Conservation (phyloP, 371 early-diverging fungal genomes). For the Smittium culicis region DNA sequence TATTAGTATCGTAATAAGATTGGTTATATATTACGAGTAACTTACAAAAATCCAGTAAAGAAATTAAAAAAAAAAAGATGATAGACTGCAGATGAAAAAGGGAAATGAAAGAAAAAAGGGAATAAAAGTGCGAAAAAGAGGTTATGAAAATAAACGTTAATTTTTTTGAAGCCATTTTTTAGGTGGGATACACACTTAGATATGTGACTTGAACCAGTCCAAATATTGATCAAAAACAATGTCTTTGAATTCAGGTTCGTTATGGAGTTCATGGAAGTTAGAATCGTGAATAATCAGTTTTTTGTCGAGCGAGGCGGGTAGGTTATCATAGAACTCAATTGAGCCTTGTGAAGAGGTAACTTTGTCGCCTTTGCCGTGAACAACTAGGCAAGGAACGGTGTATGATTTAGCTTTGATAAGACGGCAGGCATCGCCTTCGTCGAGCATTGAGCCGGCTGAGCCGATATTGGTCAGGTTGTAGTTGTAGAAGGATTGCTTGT, state of each 20-base stretch:
- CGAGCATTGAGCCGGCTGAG: conserved; percentile 18
- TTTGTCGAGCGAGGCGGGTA: conserved; percentile 24
- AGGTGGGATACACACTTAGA: too few relatives aligned
- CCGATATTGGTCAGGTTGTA: conserved; percentile 22
- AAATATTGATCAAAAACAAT: conserved; percentile 16
- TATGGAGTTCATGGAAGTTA: conserved; percentile 30
- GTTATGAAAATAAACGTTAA: too few relatives aligned
- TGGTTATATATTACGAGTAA: background rate
- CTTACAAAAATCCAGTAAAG: background rate
- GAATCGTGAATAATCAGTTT: conserved; percentile 20
- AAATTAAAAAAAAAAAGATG: background rate
- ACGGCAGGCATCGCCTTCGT: conserved; percentile 13
- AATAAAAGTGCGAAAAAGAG: too few relatives aligned
- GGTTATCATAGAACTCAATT: conserved; percentile 15
- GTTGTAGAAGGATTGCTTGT: conserved; percentile 19
- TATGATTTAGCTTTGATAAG: conserved; percentile 7
- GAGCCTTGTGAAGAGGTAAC: conserved; percentile 22
- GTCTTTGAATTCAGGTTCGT: conserved; percentile 22
- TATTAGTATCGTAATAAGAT: too few relatives aligned
- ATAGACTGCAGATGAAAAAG: background rate
- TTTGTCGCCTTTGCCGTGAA: conserved; percentile 29
- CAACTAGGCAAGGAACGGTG: conserved; percentile 21
- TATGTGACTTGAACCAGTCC: conserved; percentile 21
- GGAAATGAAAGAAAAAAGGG: background rate
- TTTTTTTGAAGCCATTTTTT: too few relatives aligned